Evolutionary conservation across 2,329 filamentous ascomycete species (phyloP).

Genomic region (Trichoderma asperellum): DNA sequence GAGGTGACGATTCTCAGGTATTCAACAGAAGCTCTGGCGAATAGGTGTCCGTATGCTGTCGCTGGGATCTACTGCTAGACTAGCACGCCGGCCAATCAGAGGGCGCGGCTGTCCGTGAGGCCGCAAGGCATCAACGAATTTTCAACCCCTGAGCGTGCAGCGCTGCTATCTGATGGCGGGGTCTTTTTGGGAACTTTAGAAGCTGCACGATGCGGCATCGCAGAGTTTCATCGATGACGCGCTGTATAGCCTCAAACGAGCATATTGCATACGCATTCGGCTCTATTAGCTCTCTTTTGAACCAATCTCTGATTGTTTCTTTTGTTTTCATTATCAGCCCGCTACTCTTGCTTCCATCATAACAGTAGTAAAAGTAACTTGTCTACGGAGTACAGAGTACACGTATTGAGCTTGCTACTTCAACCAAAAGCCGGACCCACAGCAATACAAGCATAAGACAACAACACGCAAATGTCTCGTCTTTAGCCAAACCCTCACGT

Average conservation of each 20-base stretch:
- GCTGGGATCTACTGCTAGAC: conserved; percentile 27
- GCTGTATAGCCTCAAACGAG: neutral
- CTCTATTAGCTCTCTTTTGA: conserved; percentile 7
- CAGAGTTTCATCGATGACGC: conserved; percentile 14
- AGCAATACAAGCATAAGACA: neutral
- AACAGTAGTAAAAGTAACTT: neutral
- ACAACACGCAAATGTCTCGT: neutral
- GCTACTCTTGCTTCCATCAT: neutral
- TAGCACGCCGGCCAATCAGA: conserved; percentile 39
- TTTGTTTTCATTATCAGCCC: neutral
- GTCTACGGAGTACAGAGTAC: neutral
- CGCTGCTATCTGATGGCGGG: conserved; percentile 17
- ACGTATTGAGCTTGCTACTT: neutral
- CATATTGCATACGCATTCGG: neutral
- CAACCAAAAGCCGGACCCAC: neutral
- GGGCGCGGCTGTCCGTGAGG: conserved; percentile 37
- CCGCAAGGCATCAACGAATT: conserved; percentile 44
- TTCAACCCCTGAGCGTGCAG: conserved; percentile 25
- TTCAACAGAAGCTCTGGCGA: conserved; percentile 23
- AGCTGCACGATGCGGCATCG: neutral
- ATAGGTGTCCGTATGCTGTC: conserved; percentile 29
- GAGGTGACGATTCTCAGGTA: conserved; percentile 14
- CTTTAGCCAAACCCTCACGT: neutral
- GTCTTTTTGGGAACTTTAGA: neutral
- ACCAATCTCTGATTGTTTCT: neutral